Evolutionary conservation across 2,329 filamentous ascomycete genomes (phyloP), one percentile per base, ranked within the genome.

Genomic region (Ophiostoma sp.): DNA sequence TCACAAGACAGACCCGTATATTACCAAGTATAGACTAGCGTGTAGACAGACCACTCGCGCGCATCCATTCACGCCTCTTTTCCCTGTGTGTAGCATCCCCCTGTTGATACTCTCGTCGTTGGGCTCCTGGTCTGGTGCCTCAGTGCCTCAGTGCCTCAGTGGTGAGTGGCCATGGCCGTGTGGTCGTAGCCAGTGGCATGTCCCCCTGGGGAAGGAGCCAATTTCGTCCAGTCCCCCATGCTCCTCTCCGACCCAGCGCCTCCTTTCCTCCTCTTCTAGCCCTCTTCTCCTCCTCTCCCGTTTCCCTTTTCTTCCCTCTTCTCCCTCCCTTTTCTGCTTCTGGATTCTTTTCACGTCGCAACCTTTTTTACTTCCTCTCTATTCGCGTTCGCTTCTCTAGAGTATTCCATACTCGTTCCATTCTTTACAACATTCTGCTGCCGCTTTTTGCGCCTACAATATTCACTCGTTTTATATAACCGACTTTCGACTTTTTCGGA

Each of bases 371-470:
- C 67, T 27, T 48, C 1, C 23, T 27, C 48, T 39, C 8, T 41
- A 23, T 13, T 36, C 44, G 31, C 67, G 67, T 48, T 67, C 31
- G 66, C 66, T 54, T 31, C 39, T 48, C 2, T 31, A 48, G 65
- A 67, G 65, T 67, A 48, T 44, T 67, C n/a, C n/a, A 11, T 64
- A 67, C 65, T 67, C 65, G 36, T 67, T 36, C 65, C 65, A 67
- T 44, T 67, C 65, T 48, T 67, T 67, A 31, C 23, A 31, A 15
- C 39, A 31, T 31, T 48, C 48, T 48, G 36, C 36, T 31, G 62
- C 62, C 65, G 65, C 27, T 48, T 17, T 39, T 48, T 23, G 5
- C 23, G 6, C 64, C 17, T 15, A 2, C 33, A 17, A 27, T 54
- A 5, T 36, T 57, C 41, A 60, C 48, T 68, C 48, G 11, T 48